Conservation (phyloP, 371 early-diverging fungal species). For the Mortierella sp. region DNA sequence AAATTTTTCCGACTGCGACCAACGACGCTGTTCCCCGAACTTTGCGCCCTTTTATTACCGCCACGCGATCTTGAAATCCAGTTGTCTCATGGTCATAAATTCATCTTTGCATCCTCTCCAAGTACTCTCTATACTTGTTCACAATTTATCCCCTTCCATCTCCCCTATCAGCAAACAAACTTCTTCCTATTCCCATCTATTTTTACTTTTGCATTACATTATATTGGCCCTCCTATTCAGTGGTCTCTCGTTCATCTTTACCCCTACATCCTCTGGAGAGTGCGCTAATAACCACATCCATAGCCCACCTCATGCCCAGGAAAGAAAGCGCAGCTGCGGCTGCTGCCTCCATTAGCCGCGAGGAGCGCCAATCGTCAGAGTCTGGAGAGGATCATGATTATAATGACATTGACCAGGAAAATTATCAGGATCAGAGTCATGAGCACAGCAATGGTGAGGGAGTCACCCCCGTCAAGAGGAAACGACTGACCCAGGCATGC, state of each 20-base stretch:
- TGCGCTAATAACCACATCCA: not conserved
- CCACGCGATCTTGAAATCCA: not conserved
- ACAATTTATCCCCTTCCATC: no score
- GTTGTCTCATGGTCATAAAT: not conserved
- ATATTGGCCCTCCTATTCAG: no score
- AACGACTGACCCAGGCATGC: slow-evolving; percentile 86
- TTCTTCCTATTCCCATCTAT: no score
- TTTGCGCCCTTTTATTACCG: not conserved
- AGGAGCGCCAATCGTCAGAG: slow-evolving; percentile 28
- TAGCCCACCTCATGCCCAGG: slow-evolving; percentile 19
- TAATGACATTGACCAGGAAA: slow-evolving; percentile 18
- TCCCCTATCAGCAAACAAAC: no score
- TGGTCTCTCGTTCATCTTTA: not conserved
- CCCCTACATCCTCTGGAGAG: not conserved
- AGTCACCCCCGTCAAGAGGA: slow-evolving; percentile 61
- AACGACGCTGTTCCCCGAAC: slow-evolving; percentile 5
- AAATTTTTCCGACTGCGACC: not conserved
- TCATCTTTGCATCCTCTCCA: not conserved
- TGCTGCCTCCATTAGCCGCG: slow-evolving; percentile 2
- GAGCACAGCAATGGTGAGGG: slow-evolving; percentile 24
- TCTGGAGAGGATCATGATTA: slow-evolving; percentile 36
- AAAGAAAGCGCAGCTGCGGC: slow-evolving; percentile 13
- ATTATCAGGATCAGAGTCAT: slow-evolving; percentile 14
- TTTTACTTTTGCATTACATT: no score
- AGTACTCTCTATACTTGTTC: not conserved